Evolutionary conservation across 345 rosid species (phyloP).

Genomic region (Syzygium aqueum): DNA sequence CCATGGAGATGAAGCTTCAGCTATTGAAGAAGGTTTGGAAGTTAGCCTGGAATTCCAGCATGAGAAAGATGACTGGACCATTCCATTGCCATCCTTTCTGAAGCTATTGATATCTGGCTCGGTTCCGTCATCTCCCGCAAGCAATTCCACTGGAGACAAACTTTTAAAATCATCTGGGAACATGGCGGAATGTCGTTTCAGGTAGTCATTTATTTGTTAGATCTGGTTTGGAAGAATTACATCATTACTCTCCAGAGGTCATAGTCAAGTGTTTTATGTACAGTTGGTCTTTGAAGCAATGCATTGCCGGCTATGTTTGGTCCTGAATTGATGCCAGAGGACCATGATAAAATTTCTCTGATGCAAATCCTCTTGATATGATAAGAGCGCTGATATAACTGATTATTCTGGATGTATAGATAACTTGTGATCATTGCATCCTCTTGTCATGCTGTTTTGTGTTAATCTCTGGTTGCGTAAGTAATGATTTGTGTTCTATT

Average conservation of each 20-base stretch:
- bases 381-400: neutral
- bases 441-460: neutral
- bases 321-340: neutral
- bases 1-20: constrained; percentile 30
- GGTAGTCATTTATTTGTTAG: constrained; percentile 27
- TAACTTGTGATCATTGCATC: neutral
- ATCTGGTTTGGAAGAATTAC: neutral
- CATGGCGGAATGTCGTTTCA: constrained; percentile 69
- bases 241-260: neutral
- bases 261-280: neutral
- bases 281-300: neutral
- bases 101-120: constrained; percentile 45
- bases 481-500: neutral
- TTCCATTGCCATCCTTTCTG: constrained; percentile 47
- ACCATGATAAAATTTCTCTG: neutral
- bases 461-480: neutral
- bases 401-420: neutral
- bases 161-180: constrained; percentile 31
- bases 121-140: constrained; percentile 15
- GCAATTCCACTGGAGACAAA: constrained; percentile 25
- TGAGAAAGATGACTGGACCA: constrained; percentile 28
- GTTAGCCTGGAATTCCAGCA: constrained; percentile 58
- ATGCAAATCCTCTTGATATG: neutral
- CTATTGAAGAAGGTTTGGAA: constrained; percentile 38
- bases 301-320: neutral